Evolutionary conservation across 1,284 basidiomycete species (phyloP).

Genomic region (Anthracocystis panici-leucophaei): DNA sequence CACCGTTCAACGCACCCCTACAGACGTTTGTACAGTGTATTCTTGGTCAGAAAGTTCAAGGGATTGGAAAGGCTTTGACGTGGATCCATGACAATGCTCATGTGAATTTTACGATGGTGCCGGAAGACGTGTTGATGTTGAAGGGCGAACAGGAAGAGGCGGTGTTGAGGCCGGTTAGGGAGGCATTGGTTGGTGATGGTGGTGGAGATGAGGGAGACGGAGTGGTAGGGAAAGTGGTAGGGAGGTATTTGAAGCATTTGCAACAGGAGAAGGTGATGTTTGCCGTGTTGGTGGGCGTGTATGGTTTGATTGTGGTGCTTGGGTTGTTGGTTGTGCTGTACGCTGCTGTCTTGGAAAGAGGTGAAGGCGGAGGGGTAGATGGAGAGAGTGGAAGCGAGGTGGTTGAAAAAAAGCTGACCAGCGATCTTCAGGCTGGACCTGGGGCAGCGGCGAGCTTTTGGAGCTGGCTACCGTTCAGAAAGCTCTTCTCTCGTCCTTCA

Average conservation of each 20-base stretch:
- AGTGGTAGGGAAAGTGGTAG: conserved; percentile 80
- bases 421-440: conserved; percentile 1
- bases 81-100: conserved; percentile 90
- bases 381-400: neutral
- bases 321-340: conserved; percentile 76
- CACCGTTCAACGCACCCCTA: conserved; percentile 49
- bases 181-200: conserved; percentile 23
- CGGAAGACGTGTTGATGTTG: conserved; percentile 80
- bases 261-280: conserved; percentile 86
- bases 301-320: conserved; percentile 81
- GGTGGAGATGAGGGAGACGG: conserved; percentile 74
- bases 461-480: neutral
- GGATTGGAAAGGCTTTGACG: conserved; percentile 86
- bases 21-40: conserved; percentile 75
- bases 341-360: conserved; percentile 18
- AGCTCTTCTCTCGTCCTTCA: neutral
- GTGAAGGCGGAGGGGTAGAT: neutral
- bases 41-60: conserved; percentile 87
- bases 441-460: neutral
- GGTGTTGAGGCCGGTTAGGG: conserved; percentile 70
- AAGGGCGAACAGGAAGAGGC: conserved; percentile 79
- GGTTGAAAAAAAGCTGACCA: conserved; percentile 14
- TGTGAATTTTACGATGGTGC: conserved; percentile 81
- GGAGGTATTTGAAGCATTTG: conserved; percentile 79
- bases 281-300: conserved; percentile 81